Conservation (phyloP, 2,329 filamentous ascomycete species). For the Myriangium duriaei region DNA sequence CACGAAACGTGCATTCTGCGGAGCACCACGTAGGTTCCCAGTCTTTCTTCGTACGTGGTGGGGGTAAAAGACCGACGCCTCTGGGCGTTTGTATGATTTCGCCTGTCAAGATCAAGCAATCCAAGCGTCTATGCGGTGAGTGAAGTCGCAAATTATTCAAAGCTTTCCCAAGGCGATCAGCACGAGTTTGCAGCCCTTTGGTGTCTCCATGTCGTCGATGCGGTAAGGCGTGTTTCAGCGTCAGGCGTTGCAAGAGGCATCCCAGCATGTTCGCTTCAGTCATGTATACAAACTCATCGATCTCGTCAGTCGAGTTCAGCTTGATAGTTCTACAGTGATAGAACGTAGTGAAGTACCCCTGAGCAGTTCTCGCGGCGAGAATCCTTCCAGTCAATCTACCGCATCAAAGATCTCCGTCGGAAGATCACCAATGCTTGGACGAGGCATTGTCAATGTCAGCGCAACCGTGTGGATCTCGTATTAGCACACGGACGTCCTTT, state of each 20-base stretch:
- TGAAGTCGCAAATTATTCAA: background rate
- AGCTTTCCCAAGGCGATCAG: background rate
- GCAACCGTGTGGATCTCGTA: no score
- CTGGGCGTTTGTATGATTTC: background rate
- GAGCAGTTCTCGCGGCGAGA: background rate
- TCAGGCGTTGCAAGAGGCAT: background rate
- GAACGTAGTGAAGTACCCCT: background rate
- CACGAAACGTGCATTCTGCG: background rate
- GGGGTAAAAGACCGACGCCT: background rate
- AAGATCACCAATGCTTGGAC: background rate
- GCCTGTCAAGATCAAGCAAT: background rate
- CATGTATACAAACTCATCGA: background rate
- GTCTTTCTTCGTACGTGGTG: no score
- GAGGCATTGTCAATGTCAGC: no score
- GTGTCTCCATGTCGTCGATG: no score
- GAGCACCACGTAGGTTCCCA: background rate
- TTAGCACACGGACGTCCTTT: no score
- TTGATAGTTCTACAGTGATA: background rate
- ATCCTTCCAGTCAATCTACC: background rate
- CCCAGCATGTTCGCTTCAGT: background rate
- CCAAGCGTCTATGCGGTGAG: background rate
- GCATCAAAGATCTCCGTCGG: background rate
- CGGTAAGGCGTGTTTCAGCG: no score
- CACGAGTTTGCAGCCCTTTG: no score
- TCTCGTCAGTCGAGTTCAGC: background rate